These are phyloP conservation scores for Penicillium longicatenatum DNA, from an alignment of 495 filamentous ascomycete genomes.

Conservation along the genomic window DNA sequence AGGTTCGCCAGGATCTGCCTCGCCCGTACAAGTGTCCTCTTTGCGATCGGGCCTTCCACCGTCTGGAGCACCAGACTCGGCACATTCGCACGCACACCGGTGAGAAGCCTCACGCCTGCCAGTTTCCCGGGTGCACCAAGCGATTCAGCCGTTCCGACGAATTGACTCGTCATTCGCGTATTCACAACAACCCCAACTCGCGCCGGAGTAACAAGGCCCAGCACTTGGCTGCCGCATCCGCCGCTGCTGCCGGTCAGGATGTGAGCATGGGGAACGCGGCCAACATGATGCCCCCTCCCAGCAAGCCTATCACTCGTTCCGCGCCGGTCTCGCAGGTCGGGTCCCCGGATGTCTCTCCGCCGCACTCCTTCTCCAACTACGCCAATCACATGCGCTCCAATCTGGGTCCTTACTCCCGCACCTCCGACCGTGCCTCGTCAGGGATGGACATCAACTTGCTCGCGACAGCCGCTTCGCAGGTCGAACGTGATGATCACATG, in stretches of 20 bases:
- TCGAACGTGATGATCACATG: conserved; percentile 75
- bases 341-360: conserved; percentile 95
- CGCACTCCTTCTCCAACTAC: conserved; percentile 82
- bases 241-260: conserved; percentile 52
- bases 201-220: conserved; percentile 89
- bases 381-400: conserved; percentile 62
- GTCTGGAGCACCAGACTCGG: conserved; percentile 95
- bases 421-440: conserved; percentile 47
- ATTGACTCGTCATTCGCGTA: conserved; percentile 93
- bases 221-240: conserved; percentile 58
- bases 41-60: conserved; percentile 99
- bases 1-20: conserved; percentile 76
- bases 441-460: conserved; percentile 83
- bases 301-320: conserved; percentile 71
- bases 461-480: conserved; percentile 85
- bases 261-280: conserved; percentile 53
- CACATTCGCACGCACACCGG: conserved; percentile 98
- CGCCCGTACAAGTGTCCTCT: conserved; percentile 97
- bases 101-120: conserved; percentile 96
- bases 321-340: conserved; percentile 87
- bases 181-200: conserved; percentile 99
- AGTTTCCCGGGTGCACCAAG: conserved; percentile 93
- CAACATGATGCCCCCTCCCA: conserved; percentile 75
- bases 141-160: conserved; percentile 97
- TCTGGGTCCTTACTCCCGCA: conserved; percentile 67